Base-by-base conservation (phyloP, 805 yeast genomes). In the Millerozyma miso region DNA sequence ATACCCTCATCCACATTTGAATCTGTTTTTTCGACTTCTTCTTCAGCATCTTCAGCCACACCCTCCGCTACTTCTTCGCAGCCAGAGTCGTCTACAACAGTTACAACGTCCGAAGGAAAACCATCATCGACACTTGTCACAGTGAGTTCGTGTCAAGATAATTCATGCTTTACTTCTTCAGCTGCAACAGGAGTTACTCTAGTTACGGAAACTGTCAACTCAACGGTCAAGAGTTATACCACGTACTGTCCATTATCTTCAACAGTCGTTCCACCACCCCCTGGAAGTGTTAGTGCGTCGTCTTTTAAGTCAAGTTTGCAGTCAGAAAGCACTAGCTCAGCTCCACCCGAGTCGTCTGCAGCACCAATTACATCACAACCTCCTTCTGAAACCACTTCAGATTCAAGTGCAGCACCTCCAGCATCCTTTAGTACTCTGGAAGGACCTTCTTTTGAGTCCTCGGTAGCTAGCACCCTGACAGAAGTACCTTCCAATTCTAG, bases 121-220 rank as follows among this genome's bases (percentile, higher is more conserved):
- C 29, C 29, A 5, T 32, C 39, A 7, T 49, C 62, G 33, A 55
- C 58, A 13, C 38, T 53, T 17, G 45, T 60, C 33, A 59, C 65
- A 32, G 42, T 54, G 37, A 56, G 63, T 23, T 54, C 60, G 6
- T 60, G 67, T 40, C 31, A 50, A n/a, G 60, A 54, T 38, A 45
- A 55, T 47, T 50, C 47, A 42, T 60, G 67, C 46, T 31, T 50
- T 19, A 43, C 56, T 17, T 49, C 58, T 29, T 40, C 53, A 20
- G 51, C 49, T 19, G 43, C 55, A 3, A 61, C 67, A 13, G 63
- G 63, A 47, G 51, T 49, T 15, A 57, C 56, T 12, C 14, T 37
- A n/a, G 19, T 44, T 4, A 52, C 53, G 5, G 38, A 38, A 12
- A 50, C 51, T 5, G 33, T 31, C 18, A 32, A 38, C 2, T 44